phyloP scores from a whole-genome alignment of 805 yeast genomes.

The Candida silvicultrix region DNA sequence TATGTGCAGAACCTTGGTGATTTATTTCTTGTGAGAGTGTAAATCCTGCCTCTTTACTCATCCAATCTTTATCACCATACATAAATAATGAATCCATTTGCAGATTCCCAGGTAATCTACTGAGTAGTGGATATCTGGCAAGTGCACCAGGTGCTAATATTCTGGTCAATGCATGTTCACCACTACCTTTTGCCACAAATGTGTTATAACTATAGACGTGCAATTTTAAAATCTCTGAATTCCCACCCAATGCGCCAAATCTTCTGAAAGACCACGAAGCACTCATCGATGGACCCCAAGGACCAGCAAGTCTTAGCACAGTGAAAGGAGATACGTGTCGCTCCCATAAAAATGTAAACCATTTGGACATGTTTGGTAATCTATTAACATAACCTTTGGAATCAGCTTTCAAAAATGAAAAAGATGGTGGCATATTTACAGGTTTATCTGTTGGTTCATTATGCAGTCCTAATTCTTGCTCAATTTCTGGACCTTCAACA shows the following conservation, averaged over 20 bases:
- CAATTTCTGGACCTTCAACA: conserved; percentile 24
- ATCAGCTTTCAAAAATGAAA: conserved; percentile 22
- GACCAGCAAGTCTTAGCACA: conserved; percentile 44
- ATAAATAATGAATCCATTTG: conserved; percentile 37
- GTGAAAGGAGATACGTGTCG: conserved; percentile 49
- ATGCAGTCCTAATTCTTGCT: conserved; percentile 25
- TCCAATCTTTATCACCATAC: conserved; percentile 70
- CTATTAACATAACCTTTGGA: conserved; percentile 27
- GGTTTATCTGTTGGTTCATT: conserved; percentile 11
- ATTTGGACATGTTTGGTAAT: conserved; percentile 28
- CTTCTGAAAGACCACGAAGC: conserved; percentile 51
- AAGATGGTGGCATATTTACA: conserved; percentile 11
- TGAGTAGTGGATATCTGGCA: conserved; percentile 50
- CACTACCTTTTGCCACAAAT: conserved; percentile 52
- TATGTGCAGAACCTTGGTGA: conserved; percentile 5
- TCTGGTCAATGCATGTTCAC: conserved; percentile 59
- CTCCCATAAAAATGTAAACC: conserved; percentile 43
- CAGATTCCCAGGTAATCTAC: conserved; percentile 38
- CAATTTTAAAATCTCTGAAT: conserved; percentile 30
- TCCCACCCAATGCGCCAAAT: conserved; percentile 26
- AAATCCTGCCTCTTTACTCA: conserved; percentile 56
- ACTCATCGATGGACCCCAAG: conserved; percentile 44
- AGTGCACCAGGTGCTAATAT: conserved; percentile 52
- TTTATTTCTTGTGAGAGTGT: conserved; percentile 32
- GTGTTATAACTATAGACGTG: conserved; percentile 48